phyloP scores from a whole-genome alignment of 306 rosid genomes.

The Acacia acuminata region DNA sequence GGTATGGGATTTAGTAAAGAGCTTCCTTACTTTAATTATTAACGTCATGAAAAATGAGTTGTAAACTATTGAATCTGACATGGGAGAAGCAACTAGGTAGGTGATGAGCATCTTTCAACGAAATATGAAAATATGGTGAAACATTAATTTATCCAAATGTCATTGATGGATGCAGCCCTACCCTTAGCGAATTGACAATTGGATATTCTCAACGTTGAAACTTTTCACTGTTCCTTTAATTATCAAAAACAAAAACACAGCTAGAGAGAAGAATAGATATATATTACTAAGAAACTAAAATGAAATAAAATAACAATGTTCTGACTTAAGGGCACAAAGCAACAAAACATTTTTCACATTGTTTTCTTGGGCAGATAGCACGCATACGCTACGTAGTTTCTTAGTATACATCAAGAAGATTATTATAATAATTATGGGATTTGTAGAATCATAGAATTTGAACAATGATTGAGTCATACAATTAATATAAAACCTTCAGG shows the following conservation, averaged over 20 bases:
- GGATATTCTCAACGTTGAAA: constrained; percentile 4
- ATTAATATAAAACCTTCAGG: background rate
- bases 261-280: background rate
- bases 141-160: background rate
- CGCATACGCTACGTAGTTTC: constrained; percentile 17
- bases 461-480: constrained; percentile 6
- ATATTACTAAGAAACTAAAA: background rate
- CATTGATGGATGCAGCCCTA: constrained; percentile 5
- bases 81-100: background rate
- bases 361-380: constrained; percentile 7
- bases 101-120: background rate
- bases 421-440: constrained; percentile 10
- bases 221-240: background rate
- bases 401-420: background rate
- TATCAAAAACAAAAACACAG: background rate
- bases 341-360: constrained; percentile 8
- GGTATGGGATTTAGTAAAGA: background rate
- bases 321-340: constrained; percentile 14
- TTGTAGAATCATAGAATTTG: background rate
- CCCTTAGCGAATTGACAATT: background rate
- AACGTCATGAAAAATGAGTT: background rate
- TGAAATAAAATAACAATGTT: background rate
- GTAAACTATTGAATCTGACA: background rate
- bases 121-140: background rate
- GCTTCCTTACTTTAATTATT: background rate